phyloP scores from a whole-genome alignment of 164 flowering plant genomes.

The Santalum album region DNA sequence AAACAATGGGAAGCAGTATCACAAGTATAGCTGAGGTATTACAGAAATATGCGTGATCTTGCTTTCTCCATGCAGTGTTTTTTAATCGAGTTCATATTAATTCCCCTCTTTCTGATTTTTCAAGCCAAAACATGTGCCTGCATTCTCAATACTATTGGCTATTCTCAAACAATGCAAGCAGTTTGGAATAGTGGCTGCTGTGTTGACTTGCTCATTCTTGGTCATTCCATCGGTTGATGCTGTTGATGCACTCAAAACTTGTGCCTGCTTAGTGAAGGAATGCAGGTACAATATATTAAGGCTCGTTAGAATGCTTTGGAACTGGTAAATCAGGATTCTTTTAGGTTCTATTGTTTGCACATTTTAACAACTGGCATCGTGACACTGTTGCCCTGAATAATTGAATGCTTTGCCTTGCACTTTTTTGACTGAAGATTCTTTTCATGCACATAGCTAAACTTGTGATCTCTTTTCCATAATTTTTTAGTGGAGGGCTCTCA shows the following conservation, averaged over 20 bases:
- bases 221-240: constrained; percentile 52
- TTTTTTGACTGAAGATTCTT: no score
- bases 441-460: no score
- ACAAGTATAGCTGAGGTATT: constrained; percentile 24
- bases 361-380: no score
- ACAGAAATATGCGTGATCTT: neutral
- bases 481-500: no score
- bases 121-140: constrained; percentile 19
- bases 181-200: constrained; percentile 25
- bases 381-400: no score
- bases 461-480: no score
- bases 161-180: constrained; percentile 31
- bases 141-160: constrained; percentile 6
- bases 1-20: constrained; percentile 4
- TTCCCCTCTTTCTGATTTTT: neutral
- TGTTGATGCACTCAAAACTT: constrained; percentile 82
- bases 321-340: no score
- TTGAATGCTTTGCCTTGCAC: no score
- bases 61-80: neutral
- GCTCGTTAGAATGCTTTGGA: neutral
- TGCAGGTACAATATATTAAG: constrained; percentile 49
- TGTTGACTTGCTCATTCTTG: constrained; percentile 37
- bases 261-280: constrained; percentile 64
- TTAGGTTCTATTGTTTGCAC: no score
- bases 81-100: neutral